A percentile compares a stretch with the other conserved stretches of the same genome.
These are phyloP conservation scores for Cercospora sesami DNA, from an alignment of 2,329 filamentous ascomycete species.

Conservation along the genomic window DNA sequence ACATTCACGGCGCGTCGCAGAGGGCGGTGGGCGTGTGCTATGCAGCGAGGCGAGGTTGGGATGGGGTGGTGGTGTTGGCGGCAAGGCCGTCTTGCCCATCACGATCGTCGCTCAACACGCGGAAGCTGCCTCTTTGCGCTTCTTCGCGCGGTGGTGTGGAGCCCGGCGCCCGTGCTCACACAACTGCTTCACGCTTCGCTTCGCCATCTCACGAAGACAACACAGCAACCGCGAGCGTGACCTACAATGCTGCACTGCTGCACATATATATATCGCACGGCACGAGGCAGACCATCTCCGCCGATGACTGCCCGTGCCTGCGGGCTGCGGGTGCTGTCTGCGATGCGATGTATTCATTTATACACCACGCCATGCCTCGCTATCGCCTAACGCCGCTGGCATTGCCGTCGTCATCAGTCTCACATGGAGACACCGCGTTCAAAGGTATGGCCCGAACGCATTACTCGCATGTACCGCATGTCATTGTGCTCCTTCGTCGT, in stretches of 20 bases:
- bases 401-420: not conserved
- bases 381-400: not conserved
- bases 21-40: not conserved
- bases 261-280: not conserved
- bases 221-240: not conserved
- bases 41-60: constrained; percentile 18
- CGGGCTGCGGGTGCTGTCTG: not conserved
- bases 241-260: not conserved
- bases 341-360: not conserved
- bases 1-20: not conserved
- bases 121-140: not conserved
- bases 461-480: not conserved
- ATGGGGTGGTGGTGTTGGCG: constrained; percentile 34
- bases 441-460: not conserved
- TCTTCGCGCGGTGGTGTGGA: not conserved
- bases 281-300: not conserved
- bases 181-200: not conserved
- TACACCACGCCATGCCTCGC: not conserved
- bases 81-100: not conserved
- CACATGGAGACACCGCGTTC: not conserved
- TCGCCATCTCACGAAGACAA: not conserved
- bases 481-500: not conserved
- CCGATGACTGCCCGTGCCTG: not conserved
- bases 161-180: not conserved
- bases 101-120: not conserved